These are phyloP conservation scores for Vitis hybrid DNA, from an alignment of 177 flowering plant species.

Conservation along the genomic window DNA sequence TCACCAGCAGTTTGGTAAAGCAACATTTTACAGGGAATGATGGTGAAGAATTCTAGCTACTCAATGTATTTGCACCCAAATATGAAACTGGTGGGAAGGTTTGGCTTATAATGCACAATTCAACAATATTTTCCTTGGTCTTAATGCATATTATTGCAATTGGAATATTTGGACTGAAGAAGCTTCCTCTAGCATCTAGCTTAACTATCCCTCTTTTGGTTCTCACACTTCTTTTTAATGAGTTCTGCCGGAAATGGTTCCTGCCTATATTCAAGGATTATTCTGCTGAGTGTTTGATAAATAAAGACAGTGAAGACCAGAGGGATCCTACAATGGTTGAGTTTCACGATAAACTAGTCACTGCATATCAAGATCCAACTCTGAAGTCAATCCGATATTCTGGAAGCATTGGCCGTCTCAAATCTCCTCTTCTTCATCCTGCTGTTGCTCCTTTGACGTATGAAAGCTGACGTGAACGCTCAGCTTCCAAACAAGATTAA, in stretches of 20 bases:
- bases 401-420: constrained; percentile 27
- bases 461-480: too few relatives aligned
- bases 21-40: constrained; percentile 22
- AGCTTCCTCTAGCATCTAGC: constrained; percentile 79
- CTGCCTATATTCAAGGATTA: constrained; percentile 66
- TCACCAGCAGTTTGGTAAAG: constrained; percentile 33
- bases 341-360: constrained; percentile 50
- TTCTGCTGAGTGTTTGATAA: constrained; percentile 78
- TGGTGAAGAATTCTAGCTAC: constrained; percentile 54
- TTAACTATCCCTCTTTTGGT: constrained; percentile 70
- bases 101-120: constrained; percentile 86
- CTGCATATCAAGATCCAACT: constrained; percentile 78
- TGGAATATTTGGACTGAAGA: constrained; percentile 86
- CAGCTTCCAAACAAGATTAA: too few relatives aligned
- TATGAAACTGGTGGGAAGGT: constrained; percentile 79
- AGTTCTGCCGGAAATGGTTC: constrained; percentile 83
- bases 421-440: constrained; percentile 62
- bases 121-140: constrained; percentile 74
- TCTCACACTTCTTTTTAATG: constrained; percentile 74
- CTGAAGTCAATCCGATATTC: constrained; percentile 44
- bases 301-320: constrained; percentile 65
- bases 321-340: constrained; percentile 49
- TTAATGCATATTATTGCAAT: constrained; percentile 85
- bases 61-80: constrained; percentile 73
- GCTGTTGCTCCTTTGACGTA: constrained; percentile 8